A percentile compares a stretch with the other conserved stretches of the same genome.
These are phyloP conservation scores for Skeletonema grethae DNA, from an alignment of 108 stramenopile species.

Conservation along the genomic window DNA sequence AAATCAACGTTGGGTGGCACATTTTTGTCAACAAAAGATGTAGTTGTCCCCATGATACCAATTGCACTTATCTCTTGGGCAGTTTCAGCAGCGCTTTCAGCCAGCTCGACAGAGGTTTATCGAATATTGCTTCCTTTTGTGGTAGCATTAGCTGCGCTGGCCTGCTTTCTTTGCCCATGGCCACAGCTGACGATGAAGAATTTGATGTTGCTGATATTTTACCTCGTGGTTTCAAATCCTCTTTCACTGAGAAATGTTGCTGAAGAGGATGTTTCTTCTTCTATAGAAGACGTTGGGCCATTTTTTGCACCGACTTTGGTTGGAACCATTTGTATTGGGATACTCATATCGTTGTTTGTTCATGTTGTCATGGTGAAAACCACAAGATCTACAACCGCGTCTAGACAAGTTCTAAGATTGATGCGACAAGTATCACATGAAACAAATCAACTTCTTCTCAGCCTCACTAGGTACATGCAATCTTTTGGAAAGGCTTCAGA, in stretches of 20 bases:
- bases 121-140: slow-evolving; percentile 30
- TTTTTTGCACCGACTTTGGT: slow-evolving; percentile 36
- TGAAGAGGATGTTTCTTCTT: neutral
- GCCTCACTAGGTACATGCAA: slow-evolving; percentile 20
- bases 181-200: slow-evolving; percentile 24
- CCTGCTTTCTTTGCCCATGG: slow-evolving; percentile 27
- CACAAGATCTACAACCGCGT: slow-evolving; percentile 33
- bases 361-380: slow-evolving; percentile 12
- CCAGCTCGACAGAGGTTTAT: slow-evolving; percentile 9
- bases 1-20: slow-evolving; percentile 33
- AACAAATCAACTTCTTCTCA: slow-evolving; percentile 24
- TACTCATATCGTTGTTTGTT: slow-evolving; percentile 30
- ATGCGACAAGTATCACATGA: slow-evolving; percentile 25
- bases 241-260: slow-evolving; percentile 16
- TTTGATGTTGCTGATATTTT: slow-evolving; percentile 29
- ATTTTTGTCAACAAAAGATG: slow-evolving; percentile 18
- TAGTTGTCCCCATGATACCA: slow-evolving; percentile 24
- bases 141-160: neutral
- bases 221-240: slow-evolving; percentile 25
- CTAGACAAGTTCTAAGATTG: slow-evolving; percentile 14
- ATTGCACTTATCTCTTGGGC: slow-evolving; percentile 31
- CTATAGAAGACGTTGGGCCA: slow-evolving; percentile 9
- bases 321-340: slow-evolving; percentile 38
- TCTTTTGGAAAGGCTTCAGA: slow-evolving; percentile 26
- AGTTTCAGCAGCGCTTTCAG: slow-evolving; percentile 13